Conservation (phyloP, 345 rosid species). For the Murraya paniculata region DNA sequence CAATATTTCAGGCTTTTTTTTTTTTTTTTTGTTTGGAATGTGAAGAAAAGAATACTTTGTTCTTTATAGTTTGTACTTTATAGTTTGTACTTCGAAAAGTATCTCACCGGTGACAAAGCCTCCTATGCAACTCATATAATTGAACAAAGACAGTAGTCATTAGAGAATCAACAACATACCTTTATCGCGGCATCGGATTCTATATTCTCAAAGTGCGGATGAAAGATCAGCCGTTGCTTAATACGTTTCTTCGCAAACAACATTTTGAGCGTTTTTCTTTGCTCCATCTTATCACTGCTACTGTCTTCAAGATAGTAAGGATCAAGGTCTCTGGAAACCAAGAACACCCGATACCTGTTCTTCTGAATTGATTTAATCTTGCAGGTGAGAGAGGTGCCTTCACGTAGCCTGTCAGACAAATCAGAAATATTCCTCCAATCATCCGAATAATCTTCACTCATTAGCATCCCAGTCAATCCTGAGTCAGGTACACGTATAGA, state of each 20-base stretch:
- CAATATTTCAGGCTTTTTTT: background rate
- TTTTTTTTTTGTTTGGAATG: too few relatives aligned
- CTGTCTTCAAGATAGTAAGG: constrained; percentile 72
- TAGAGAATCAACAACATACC: constrained; percentile 37
- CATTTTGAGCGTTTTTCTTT: constrained; percentile 85
- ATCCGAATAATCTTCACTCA: constrained; percentile 86
- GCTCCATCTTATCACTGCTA: constrained; percentile 59
- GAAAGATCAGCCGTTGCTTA: constrained; percentile 93
- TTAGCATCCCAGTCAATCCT: constrained; percentile 84
- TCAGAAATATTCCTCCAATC: constrained; percentile 74
- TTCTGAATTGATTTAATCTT: constrained; percentile 84
- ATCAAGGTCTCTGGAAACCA: constrained; percentile 70
- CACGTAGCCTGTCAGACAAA: constrained; percentile 75
- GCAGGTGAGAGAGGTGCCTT: constrained; percentile 84
- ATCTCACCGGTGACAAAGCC: background rate
- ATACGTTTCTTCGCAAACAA: constrained; percentile 89
- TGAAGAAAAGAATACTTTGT: background rate
- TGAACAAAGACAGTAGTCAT: background rate
- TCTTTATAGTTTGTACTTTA: background rate
- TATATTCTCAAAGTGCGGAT: constrained; percentile 96
- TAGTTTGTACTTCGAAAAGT: background rate
- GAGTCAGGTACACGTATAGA: constrained; percentile 85
- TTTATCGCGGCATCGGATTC: constrained; percentile 88
- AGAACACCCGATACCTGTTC: constrained; percentile 78
- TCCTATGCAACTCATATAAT: background rate